A percentile compares a stretch with the other conserved stretches of the same genome.
These are phyloP conservation scores for Kregervanrija fluxuum DNA, from an alignment of 805 yeast genomes.

Conservation along the genomic window DNA sequence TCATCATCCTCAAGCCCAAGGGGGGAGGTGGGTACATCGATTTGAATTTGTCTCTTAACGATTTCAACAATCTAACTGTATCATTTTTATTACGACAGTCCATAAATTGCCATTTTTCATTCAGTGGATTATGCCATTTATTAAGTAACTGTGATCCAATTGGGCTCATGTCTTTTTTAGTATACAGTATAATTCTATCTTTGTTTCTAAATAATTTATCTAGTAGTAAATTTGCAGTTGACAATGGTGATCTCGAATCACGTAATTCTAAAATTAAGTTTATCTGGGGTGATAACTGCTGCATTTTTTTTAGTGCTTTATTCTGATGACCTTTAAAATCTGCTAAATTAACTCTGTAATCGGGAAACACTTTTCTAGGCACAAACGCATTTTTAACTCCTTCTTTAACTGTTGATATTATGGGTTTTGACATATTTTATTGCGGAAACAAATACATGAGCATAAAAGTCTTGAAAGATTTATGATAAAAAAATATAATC, in stretches of 20 bases:
- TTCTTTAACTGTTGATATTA: neutral
- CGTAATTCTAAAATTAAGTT: conserved; percentile 80
- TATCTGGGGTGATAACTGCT: conserved; percentile 66
- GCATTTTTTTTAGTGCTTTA: conserved; percentile 63
- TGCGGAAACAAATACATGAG: neutral
- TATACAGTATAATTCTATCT: conserved; percentile 59
- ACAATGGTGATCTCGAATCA: conserved; percentile 84
- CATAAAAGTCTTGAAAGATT: neutral
- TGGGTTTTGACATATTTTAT: neutral
- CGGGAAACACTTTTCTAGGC: conserved; percentile 72
- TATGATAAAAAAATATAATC: neutral
- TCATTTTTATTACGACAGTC: conserved; percentile 50
- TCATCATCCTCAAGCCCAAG: conserved; percentile 65
- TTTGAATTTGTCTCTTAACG: conserved; percentile 38
- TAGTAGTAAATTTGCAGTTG: conserved; percentile 74
- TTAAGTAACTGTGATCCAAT: conserved; percentile 33
- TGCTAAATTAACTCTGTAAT: conserved; percentile 58
- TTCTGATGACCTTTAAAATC: conserved; percentile 91
- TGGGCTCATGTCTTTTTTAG: conserved; percentile 62
- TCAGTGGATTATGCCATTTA: conserved; percentile 36
- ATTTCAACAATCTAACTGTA: conserved; percentile 41
- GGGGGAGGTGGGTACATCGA: conserved; percentile 68
- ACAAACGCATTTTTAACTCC: conserved; percentile 31
- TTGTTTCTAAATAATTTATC: conserved; percentile 55
- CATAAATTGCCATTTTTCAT: conserved; percentile 40